A percentile compares a stretch with the other conserved stretches of the same genome.
Conservation (phyloP, 2,329 filamentous ascomycete species). For the Aureobasidium uvarum region DNA sequence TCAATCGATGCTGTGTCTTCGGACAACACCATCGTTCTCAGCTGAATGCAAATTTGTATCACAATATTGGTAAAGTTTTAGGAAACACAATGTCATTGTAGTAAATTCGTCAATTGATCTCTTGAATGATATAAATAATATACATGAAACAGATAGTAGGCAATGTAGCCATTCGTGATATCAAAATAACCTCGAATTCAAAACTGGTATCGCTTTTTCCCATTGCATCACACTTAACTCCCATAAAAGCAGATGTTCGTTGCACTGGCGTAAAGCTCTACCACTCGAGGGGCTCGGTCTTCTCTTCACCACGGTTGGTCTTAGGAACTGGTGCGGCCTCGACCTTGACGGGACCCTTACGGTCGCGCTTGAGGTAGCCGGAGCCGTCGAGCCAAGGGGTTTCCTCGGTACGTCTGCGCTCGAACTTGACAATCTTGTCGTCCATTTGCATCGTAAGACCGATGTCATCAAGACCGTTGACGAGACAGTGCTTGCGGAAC, state of each 20-base stretch:
- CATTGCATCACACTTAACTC: neutral
- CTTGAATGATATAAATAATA: neutral
- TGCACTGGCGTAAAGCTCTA: constrained; percentile 43
- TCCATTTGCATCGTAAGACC: constrained; percentile 91
- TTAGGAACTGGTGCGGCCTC: constrained; percentile 71
- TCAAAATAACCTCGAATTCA: neutral
- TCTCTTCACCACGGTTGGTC: constrained; percentile 82
- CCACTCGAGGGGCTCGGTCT: constrained; percentile 88
- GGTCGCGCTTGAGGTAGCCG: constrained; percentile 66
- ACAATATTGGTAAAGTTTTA: neutral
- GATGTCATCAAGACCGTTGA: constrained; percentile 95
- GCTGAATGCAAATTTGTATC: neutral
- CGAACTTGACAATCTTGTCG: constrained; percentile 81
- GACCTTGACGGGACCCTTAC: constrained; percentile 60
- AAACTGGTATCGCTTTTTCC: constrained; percentile 11
- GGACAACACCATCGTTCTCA: neutral
- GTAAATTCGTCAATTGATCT: neutral
- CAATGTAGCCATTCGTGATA: neutral
- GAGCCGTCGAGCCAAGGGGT: constrained; percentile 91
- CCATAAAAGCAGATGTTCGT: constrained; percentile 18
- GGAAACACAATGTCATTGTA: neutral
- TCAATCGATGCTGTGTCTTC: no score
- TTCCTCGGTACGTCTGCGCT: constrained; percentile 69
- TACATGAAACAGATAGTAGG: constrained; percentile 8
- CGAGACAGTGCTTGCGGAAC: constrained; percentile 89